Evolutionary conservation across 2,329 filamentous ascomycete species (phyloP), one percentile per base, ranked within the genome.

Genomic region (Pseudogymnoascus sp.): DNA sequence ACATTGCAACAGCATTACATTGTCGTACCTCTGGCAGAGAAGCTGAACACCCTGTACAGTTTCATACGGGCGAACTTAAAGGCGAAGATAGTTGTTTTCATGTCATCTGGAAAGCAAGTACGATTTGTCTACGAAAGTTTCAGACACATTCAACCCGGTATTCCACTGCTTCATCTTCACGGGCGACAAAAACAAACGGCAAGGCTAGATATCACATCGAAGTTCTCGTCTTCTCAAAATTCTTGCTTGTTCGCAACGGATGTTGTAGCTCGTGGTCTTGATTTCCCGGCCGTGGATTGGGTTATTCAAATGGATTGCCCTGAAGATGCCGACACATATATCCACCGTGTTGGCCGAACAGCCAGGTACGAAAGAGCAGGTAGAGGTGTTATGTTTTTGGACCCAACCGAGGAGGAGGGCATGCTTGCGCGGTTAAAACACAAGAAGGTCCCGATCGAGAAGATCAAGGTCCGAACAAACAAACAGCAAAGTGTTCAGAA

Each of bases 221-320:
- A 89, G 60, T 99, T 97, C 74, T 87, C 90, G 0, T 81, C 87
- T 0, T 85, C 93, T 1, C 91, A 95, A 71, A 82, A 90, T 63
- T 88, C 91, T 0, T 97, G 95, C 72, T 81, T 99, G 0, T 96
- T 99, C 73, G 91, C 95, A 1, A 99, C 95, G 0, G 95, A 99
- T 72, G 91, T 99, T 5, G 92, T 96, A 3, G 95, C 95, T 0
- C 85, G 95, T 74, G 95, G 95, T 66, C 83, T 99, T 11, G 95
- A 99, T 74, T 97, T 99, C 72, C 95, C 95, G 0, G 88, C 92
- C 2, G 95, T 99, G 0, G 95, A 99, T 74, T 99, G 95, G 89
- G 95, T 99, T 4, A 91, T 99, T n/a, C 95, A 99, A 73, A 83
- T 91, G n/a, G 95, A 99, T 74, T 96, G 91, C 68, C 95, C 95